Evolutionary conservation across 257 asterid genomes (phyloP), one percentile per base, ranked within the genome.

Genomic region (Solanum stenotomum): DNA sequence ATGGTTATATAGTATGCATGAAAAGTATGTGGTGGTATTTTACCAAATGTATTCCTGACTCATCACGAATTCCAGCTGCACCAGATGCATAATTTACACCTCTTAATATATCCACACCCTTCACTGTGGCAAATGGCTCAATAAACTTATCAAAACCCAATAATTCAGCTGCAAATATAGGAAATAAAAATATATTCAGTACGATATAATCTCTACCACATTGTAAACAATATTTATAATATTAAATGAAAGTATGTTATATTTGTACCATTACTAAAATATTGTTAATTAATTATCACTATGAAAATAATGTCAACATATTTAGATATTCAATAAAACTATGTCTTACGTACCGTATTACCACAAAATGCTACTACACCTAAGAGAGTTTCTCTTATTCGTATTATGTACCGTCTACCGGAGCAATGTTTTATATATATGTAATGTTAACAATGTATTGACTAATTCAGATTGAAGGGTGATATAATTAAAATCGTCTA

Each of bases 61-160:
- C 93, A 61, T 86, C 87, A 25, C 87, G 90, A 84, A 92, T 90
- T 89, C 94, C 92, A 7, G 91, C 91, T 14, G 87, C 90, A 1
- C 89, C 92, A 27, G 93, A 91, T n/a, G 89, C 93, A 56, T 91
- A 91, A 61, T 91, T 91, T 56, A 90, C 92, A 6, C 93, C 93
- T 67, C 56, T 88, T 3, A 89, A 71, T 38, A 88, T 83, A 4
- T 86, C 89, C 33, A 5, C 42, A 35, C 89, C 85, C 5, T 61
- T 83, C 22, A 88, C 90, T 1, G 86, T 89, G 10, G 90, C 88
- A 46, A 67, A 92, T 12, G 92, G 90, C 37, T 91, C 92, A 65
- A 92, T 88, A 56, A 40, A 85, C 6, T 15, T 86, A 3, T 89
- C 82, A 7, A 92, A 90, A 16, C 94, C 94, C 16, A 90, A 49